A percentile compares a stretch with the other conserved stretches of the same genome.
These are phyloP conservation scores for Nematocida ausubeli DNA, from an alignment of 371 early-diverging fungal genomes.

Conservation along the genomic window DNA sequence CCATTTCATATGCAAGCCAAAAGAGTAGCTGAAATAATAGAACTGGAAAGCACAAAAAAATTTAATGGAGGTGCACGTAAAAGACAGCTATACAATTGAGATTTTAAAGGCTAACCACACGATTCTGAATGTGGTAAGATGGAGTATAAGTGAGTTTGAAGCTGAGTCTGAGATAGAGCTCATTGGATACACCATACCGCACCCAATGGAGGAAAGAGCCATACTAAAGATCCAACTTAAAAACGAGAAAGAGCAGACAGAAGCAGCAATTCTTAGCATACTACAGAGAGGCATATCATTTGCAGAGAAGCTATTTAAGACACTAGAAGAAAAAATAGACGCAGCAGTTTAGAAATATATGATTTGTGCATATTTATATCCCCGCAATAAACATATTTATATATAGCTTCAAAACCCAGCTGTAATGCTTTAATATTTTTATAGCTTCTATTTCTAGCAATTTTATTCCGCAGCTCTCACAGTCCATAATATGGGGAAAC, in stretches of 20 bases:
- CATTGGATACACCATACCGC: constrained; percentile 97
- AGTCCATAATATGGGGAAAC: no score
- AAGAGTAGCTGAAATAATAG: no score
- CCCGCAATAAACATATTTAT: neutral
- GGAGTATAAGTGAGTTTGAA: constrained; percentile 37
- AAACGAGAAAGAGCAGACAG: constrained; percentile 56
- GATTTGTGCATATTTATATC: neutral
- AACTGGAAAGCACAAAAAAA: no score
- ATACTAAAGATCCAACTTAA: constrained; percentile 80
- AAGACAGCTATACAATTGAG: constrained; percentile 46
- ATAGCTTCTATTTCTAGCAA: no score
- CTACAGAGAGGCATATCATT: constrained; percentile 20
- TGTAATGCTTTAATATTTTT: no score
- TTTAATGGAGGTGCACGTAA: constrained; percentile 36
- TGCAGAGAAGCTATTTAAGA: neutral
- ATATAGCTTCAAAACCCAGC: neutral
- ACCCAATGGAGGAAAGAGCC: constrained; percentile 87
- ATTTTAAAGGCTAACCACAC: constrained; percentile 44
- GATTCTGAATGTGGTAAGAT: constrained; percentile 41
- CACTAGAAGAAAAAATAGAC: neutral
- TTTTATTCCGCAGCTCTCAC: no score
- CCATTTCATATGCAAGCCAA: no score
- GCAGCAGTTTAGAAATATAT: neutral
- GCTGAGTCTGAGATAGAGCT: constrained; percentile 74
- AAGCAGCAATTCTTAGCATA: constrained; percentile 31